Percentiles rank a stretch among this genome's conserved stretches.
Conservation (phyloP, 2,329 filamentous ascomycete genomes). For the Monosporascus sp. region DNA sequence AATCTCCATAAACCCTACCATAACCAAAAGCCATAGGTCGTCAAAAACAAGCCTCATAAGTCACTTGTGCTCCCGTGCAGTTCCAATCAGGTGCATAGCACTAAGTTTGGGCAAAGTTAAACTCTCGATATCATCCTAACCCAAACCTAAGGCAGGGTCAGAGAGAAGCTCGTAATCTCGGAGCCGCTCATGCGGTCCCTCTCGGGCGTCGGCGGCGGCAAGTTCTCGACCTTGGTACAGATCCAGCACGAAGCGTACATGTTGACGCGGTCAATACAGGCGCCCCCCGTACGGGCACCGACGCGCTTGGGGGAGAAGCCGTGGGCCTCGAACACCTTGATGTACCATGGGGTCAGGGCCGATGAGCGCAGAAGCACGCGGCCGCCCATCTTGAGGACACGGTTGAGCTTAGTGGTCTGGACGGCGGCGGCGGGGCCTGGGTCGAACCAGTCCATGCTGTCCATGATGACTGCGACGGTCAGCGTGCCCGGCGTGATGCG, state of each 20-base stretch:
- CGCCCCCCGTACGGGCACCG: slow-evolving; percentile 65
- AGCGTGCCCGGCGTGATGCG: slow-evolving; percentile 75
- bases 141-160: no score
- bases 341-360: slow-evolving; percentile 82
- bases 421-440: slow-evolving; percentile 52
- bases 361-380: slow-evolving; percentile 77
- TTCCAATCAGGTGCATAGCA: no score
- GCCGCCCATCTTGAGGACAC: slow-evolving; percentile 71
- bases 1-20: no score
- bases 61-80: no score
- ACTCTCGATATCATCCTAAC: no score
- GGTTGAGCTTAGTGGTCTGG: slow-evolving; percentile 77
- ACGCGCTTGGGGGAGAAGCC: slow-evolving; percentile 73
- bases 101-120: no score
- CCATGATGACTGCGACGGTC: slow-evolving; percentile 90
- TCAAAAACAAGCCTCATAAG: no score
- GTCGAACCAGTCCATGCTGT: slow-evolving; percentile 98
- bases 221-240: slow-evolving; percentile 65
- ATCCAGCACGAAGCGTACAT: slow-evolving; percentile 99
- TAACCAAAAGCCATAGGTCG: no score
- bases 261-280: slow-evolving; percentile 90
- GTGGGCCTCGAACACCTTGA: slow-evolving; percentile 67
- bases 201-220: slow-evolving; percentile 50
- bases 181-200: slow-evolving; percentile 33
- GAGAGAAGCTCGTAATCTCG: no score